Base-by-base conservation (phyloP, 2,329 filamentous ascomycete species). In the Orbilia ellipsospora region DNA sequence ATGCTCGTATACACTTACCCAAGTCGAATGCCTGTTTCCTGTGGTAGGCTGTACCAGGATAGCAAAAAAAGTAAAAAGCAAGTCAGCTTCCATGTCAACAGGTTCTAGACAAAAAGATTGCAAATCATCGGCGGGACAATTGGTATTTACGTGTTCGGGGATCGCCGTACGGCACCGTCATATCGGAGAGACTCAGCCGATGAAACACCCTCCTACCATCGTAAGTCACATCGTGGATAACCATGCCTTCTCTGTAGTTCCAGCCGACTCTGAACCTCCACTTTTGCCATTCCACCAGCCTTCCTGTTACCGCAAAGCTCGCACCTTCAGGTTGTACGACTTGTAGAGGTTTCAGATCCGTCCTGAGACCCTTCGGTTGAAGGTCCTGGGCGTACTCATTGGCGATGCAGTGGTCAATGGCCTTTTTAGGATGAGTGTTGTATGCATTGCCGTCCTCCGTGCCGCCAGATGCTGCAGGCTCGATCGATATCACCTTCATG, bases 311-410 rank as follows among this genome's bases (percentile, higher is more conserved):
- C 0, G 82, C 84, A 81, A 93, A 92, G 0, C 88, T 90, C 0
- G 90, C 86, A 0, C 90, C 90, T 31, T 91, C 87, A 0, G 88
- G 88, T 77, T 94, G 92, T 0, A 88, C 85, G 54, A 94, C 88
- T 78, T 92, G 88, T 80, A 93, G 86, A 4, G 90, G 90, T 82
- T 92, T 92, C 28, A 89, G 80, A 66, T 87, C 87, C 51, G 84
- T 82, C 12, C 88, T 82, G 15, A 84, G 78, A 0, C 85, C 83
- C 0, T 80, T 78, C 13, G 84, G 82, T 8, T 89, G 82, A 1
- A 90, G 82, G 79, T 87, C 85, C 1, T 85, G 85, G 0, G 84
- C 80, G 77, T 86, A 87, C 66, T 87, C 86, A 42, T 84, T 83
- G 0, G 83, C 67, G 51, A 78, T 80, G 66, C 80, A 78, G 52